Base-by-base conservation (phyloP, 129 eudicot species). In the Centrapalus pauciflorus region DNA sequence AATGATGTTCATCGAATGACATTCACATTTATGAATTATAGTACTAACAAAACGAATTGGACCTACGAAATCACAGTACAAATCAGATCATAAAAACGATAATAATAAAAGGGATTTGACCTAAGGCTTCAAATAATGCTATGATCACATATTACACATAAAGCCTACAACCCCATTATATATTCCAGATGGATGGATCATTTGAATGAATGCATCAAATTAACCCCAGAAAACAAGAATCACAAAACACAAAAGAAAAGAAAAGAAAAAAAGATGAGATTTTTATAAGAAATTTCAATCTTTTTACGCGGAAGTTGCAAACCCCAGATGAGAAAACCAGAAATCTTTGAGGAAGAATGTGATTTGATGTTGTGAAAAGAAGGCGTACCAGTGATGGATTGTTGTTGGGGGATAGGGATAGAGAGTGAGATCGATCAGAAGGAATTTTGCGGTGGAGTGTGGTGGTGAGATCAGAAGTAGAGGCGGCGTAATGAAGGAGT, bases 401-500 rank as follows among this genome's bases (percentile, higher is more conserved):
- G 28, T 35, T 16, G 28, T 14, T 57, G 9, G n/a, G n/a, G n/a
- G n/a, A n/a, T n/a, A n/a, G n/a, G n/a, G n/a, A n/a, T 27, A 4
- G 32, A 30, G 58, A 51, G 37, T 49, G 77, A 49, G 66, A 61
- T 61, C 25, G 12, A 28, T 1, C 14, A 25, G 14, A 10, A 23
- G 54, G 49, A 49, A 34, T 52, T 37, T 10, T 3, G 23, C 38
- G 35, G 70, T 49, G 71, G 23, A 64, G 72, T 28, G 58, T 61
- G 68, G 76, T 48, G 61, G 61, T 33, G 54, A 71, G 71, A 60
- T 55, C 67, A 46, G 51, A 58, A 73, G 67, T 27, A 29, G 57
- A 65, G 72, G 66, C 72, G 67, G 72, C 78, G 73, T 54, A 7
- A 54, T 43, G 71, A 20, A 62, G 71, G 71, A 37, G 65, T 52